Evolutionary conservation across 1,284 basidiomycete species (phyloP), one percentile per base, ranked within the genome.

Genomic region (Porphyrellus sp.): DNA sequence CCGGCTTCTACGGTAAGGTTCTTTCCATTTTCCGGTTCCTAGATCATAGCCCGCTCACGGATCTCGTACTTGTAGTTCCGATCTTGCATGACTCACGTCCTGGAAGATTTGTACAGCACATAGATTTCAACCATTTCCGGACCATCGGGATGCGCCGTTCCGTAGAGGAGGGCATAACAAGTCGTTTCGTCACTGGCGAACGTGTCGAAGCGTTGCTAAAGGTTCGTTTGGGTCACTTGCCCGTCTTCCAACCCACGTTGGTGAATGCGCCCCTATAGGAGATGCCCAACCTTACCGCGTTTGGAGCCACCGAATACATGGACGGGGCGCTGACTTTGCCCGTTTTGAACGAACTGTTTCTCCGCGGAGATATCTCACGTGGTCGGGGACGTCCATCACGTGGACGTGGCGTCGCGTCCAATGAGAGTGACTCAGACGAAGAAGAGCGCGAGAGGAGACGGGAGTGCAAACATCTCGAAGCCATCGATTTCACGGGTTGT

Each of bases 301-400:
- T 96, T 59, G 92, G 91, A 27, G 92, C 91, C n/a, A 96, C 93
- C 0, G 93, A 96, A 69, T 97, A 95, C 67, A 96, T 97, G 89
- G 93, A 97, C 61, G 91, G 92, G 2, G 86, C 93, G 1, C 75
- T 97, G 41, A 89, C 86, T 8, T 74, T 89, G 23, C 75, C 83
- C 0, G 92, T 97, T 3, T 72, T 97, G 21, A 88, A 86, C 53
- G 93, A 96, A 63, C 74, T 97, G 8, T 85, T 97, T 63, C 81
- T 96, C 57, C 85, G 93, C 27, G 93, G 93, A 8, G 72, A 76
- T 8, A 77, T 80, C 9, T 84, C 85, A 28, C 80, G 83, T 38
- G 83, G 81, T 1, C 77, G 87, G 20, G 83, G 86, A 0, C 83
- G 84, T 31, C 81, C 82, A n/a, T 76, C 79, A n/a, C 81, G 87